phyloP scores from a whole-genome alignment of 2,329 filamentous ascomycete species.

The Bipolaris victoriae region DNA sequence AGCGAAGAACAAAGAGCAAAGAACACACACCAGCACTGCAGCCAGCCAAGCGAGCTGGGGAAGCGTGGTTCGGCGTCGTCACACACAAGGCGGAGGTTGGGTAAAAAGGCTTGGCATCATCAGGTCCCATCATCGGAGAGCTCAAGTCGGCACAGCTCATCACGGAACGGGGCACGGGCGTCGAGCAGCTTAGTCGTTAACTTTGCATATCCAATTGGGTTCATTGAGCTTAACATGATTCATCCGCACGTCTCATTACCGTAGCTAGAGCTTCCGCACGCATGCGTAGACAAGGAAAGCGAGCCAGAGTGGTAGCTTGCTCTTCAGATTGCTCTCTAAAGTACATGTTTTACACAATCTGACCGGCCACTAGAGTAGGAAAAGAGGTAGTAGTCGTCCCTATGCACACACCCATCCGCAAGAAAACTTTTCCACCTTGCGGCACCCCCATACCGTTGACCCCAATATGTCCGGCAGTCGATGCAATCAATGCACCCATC shows the following conservation, averaged over 20 bases:
- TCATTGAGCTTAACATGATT: conserved; percentile 35
- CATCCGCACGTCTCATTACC: conserved; percentile 37
- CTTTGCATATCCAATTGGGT: conserved; percentile 29
- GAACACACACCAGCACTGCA: not conserved
- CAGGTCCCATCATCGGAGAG: conserved; percentile 29
- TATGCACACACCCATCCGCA: conserved; percentile 51
- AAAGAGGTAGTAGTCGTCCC: conserved; percentile 47
- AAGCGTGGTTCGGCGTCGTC: not conserved
- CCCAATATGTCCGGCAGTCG: conserved; percentile 40
- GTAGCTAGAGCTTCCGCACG: conserved; percentile 26
- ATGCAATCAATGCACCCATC: conserved; percentile 45
- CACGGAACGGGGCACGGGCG: conserved; percentile 24
- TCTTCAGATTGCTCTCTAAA: conserved; percentile 53
- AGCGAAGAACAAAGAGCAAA: not conserved
- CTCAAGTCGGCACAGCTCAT: conserved; percentile 30
- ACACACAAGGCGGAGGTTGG: conserved; percentile 32
- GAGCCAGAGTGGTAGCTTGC: conserved; percentile 48
- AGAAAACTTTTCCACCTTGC: conserved; percentile 45
- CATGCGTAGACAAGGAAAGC: conserved; percentile 35
- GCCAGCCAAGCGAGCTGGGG: not conserved
- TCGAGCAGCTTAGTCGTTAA: conserved; percentile 27
- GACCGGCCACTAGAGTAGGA: conserved; percentile 49
- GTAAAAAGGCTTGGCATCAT: conserved; percentile 41
- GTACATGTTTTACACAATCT: conserved; percentile 54
- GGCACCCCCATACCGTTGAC: conserved; percentile 43